Base-by-base conservation (phyloP, 768 basidiomycete genomes). In the Pulveroboletus sp. region DNA sequence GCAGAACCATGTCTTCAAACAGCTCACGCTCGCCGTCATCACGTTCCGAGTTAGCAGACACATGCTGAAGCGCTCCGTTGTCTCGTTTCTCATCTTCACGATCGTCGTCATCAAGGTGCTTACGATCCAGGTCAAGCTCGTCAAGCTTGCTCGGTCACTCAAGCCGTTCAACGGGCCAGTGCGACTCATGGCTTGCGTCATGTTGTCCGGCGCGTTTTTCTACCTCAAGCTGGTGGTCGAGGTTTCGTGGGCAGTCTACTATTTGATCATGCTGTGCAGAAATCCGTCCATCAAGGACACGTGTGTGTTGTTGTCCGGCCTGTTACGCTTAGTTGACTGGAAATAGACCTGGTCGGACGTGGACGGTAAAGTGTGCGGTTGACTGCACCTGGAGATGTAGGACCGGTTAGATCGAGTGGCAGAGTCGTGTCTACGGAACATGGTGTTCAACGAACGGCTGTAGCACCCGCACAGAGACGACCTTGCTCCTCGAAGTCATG, bases 281-380 rank as follows among this genome's bases (percentile, higher is more conserved):
- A 65, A 55, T 24, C 65, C 64, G 24, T 57, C 64, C 1, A 27
- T 67, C 6, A 58, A 58, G 57, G 65, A 65, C 27, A 55, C 55
- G 6, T 52, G 52, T 33, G 41, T 39, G 15, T 51, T 58, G 39
- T 46, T 64, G 33, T 21, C 62, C 13, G 62, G 65, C 14, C 32
- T 65, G 31, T 36, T 67, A 37, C 64, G 64, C 26, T 51, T 65
- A 37, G 43, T 65, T 10, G 64, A 65, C n/a, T 67, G 65, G 65
- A 67, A 55, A 57, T 65, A 64, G 52, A 58, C 3, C 27, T 32
- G n/a, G n/a, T n/a, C 1, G 14, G 15, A 43, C 49, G 14, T 10
- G 24, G 26, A 31, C 7, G 6, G 27, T 14, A 28, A 31, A 33
- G 14, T 18, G 24, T 10, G 27, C 8, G 27, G 15, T 41, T 28